Evolutionary conservation across 2,329 filamentous ascomycete species (phyloP).

Genomic region (Penicillium sp.): DNA sequence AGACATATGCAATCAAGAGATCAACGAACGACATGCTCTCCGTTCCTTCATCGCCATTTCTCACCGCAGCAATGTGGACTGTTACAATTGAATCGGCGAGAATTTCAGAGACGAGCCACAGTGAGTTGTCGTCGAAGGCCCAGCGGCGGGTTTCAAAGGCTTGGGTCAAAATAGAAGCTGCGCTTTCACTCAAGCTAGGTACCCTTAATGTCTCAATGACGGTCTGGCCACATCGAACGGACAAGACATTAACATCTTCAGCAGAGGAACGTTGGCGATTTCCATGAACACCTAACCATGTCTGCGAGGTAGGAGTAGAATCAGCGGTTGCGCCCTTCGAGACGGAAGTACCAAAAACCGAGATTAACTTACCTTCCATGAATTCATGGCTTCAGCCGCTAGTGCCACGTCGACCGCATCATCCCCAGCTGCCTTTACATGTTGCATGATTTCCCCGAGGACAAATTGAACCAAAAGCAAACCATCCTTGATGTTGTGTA

Average conservation of each 20-base stretch:
- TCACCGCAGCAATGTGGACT: conserved; percentile 32
- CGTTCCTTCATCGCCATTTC: conserved; percentile 38
- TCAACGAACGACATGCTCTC: conserved; percentile 44
- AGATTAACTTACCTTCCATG: conserved; percentile 36
- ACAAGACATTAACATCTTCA: conserved; percentile 22
- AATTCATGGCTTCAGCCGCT: conserved; percentile 37
- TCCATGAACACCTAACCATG: conserved; percentile 38
- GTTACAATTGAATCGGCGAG: conserved; percentile 35
- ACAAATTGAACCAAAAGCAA: conserved; percentile 37
- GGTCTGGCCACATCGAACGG: conserved; percentile 34
- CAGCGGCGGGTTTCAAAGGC: conserved; percentile 24
- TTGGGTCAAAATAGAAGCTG: conserved; percentile 22
- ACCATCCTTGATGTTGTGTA: conserved; percentile 38
- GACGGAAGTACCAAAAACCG: too few species aligned
- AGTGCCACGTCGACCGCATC: conserved; percentile 23
- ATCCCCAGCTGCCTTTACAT: conserved; percentile 27
- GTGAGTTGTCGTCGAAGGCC: conserved; percentile 20
- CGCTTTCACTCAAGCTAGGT: conserved; percentile 21
- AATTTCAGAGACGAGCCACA: conserved; percentile 3
- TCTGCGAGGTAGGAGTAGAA: conserved; percentile 22
- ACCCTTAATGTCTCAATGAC: conserved; percentile 31
- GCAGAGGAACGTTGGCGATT: conserved; percentile 16
- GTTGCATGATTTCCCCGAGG: conserved; percentile 19
- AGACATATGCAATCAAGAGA: conserved; percentile 41
- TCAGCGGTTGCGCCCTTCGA: background rate